Percentiles rank a stretch among this genome's conserved stretches.
Conservation (phyloP, 2,329 filamentous ascomycete genomes). For the Didymella glomerata region DNA sequence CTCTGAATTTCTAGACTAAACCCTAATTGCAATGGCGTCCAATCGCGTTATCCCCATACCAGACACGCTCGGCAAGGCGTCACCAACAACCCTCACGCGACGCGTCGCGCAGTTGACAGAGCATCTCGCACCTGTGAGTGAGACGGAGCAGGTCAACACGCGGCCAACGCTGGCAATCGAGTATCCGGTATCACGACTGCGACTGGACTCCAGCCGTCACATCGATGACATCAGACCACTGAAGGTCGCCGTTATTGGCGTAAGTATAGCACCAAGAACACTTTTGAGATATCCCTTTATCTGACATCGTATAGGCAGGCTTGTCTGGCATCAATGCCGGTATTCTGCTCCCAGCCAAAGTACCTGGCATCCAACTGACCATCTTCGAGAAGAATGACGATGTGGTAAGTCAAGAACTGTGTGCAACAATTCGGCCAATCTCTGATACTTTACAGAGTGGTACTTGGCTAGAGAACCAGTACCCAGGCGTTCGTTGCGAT, state of each 20-base stretch:
- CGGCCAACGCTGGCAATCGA: constrained; percentile 27
- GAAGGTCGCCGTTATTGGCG: constrained; percentile 67
- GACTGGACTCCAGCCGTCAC: constrained; percentile 37
- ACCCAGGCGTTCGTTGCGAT: constrained; percentile 46
- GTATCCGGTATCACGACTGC: constrained; percentile 40
- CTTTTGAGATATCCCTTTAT: background rate
- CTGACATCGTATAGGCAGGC: constrained; percentile 56
- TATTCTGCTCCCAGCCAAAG: constrained; percentile 71
- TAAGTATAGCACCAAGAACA: background rate
- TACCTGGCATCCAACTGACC: constrained; percentile 69
- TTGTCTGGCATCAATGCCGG: constrained; percentile 71
- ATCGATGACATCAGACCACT: constrained; percentile 45
- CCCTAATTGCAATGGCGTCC: constrained; percentile 29
- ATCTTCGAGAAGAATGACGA: constrained; percentile 60
- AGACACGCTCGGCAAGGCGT: constrained; percentile 27
- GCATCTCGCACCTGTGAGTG: constrained; percentile 34
- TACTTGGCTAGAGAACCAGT: constrained; percentile 50
- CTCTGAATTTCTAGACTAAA: constrained; percentile 1
- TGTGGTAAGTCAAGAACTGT: constrained; percentile 30
- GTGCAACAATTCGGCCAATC: background rate
- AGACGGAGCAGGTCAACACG: constrained; percentile 28
- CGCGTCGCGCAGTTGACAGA: constrained; percentile 40
- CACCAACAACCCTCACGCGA: constrained; percentile 27
- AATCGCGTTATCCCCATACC: constrained; percentile 17
- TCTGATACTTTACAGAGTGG: constrained; percentile 31